phyloP scores from a whole-genome alignment of 2,329 filamentous ascomycete genomes.

The Fusarium sp. region DNA sequence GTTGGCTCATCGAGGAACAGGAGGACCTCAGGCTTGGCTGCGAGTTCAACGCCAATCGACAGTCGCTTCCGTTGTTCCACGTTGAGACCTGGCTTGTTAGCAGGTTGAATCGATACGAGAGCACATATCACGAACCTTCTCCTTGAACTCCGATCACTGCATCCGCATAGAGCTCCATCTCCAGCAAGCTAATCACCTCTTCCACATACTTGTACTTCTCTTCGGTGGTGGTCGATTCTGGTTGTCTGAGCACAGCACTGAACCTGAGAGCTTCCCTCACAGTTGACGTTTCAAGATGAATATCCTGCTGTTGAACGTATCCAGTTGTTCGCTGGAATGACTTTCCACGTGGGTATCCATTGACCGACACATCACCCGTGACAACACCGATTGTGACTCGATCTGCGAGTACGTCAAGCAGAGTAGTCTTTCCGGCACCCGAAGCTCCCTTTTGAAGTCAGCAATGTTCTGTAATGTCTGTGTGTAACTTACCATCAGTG shows the following conservation, averaged over 20 bases:
- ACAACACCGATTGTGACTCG: conserved; percentile 89
- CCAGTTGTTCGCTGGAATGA: conserved; percentile 90
- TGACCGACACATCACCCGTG: conserved; percentile 77
- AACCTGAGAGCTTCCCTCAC: conserved; percentile 86
- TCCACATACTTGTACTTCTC: conserved; percentile 87
- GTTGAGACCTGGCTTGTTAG: conserved; percentile 51
- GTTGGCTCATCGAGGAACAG: conserved; percentile 71
- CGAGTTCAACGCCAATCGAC: conserved; percentile 67
- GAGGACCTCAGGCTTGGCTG: conserved; percentile 64
- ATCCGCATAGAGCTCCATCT: conserved; percentile 72
- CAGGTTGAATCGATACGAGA: neutral
- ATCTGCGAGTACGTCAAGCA: conserved; percentile 85
- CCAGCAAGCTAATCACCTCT: conserved; percentile 73
- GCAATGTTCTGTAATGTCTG: neutral
- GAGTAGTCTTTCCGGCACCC: conserved; percentile 87
- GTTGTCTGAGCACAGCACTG: conserved; percentile 83
- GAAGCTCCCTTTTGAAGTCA: conserved; percentile 63
- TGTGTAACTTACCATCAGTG: conserved; percentile 63
- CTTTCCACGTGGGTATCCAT: conserved; percentile 71
- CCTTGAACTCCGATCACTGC: conserved; percentile 70
- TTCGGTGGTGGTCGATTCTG: conserved; percentile 69
- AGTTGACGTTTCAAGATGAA: conserved; percentile 71
- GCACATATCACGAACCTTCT: conserved; percentile 49
- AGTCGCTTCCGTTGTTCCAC: conserved; percentile 69
- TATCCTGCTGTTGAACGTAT: conserved; percentile 90